Evolutionary conservation across 768 basidiomycete species (phyloP), one percentile per base, ranked within the genome.

Genomic region (Tricholoma terreum): DNA sequence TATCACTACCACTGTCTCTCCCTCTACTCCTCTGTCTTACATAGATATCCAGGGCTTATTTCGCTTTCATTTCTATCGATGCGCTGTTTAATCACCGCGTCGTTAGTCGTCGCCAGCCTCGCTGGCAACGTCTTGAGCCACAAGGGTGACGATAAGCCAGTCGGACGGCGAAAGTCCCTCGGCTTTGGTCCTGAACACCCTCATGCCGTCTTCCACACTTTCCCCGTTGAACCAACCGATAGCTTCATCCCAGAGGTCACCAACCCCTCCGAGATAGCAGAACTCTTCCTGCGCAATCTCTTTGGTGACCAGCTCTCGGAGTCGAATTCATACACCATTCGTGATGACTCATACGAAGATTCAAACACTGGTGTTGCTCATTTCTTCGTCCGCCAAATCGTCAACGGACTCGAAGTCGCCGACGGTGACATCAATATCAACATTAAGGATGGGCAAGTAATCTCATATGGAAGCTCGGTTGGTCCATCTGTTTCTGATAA

Each of bases 351-450:
- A 12, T 95, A 96, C 72, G 92, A 90, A 48, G 95, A 98, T 75
- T 73, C 75, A 57, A 84, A 82, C 58, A 94, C 91, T 2, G 90
- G 89, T n/a, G 80, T 97, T 51, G 88, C 92, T 27, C 94, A 98
- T 73, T 79, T 94, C 63, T 96, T 95, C 69, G 85, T 89, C 59
- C 83, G 87, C 63, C 95, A 99, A 75, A 60, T 90, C 57, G 74
- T 94, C 65, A 86, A 90, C 56, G 94, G 92, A 12, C 75, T 96
- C 45, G 92, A 96, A 67, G 92, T 99, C 14, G 80, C 82, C 10
- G 92, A 97, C 65, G 92, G 90, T 27, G 89, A 97, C 72, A 84
- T 97, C 77, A 98, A 98, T 70, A 74, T 99, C 67, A 97, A 98
- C 76, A 78, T 98, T 71, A 87, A 87, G 73, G 82, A 90, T 54